Conservation (phyloP, 2,329 filamentous ascomycete genomes). For the Epichloe typhina region DNA sequence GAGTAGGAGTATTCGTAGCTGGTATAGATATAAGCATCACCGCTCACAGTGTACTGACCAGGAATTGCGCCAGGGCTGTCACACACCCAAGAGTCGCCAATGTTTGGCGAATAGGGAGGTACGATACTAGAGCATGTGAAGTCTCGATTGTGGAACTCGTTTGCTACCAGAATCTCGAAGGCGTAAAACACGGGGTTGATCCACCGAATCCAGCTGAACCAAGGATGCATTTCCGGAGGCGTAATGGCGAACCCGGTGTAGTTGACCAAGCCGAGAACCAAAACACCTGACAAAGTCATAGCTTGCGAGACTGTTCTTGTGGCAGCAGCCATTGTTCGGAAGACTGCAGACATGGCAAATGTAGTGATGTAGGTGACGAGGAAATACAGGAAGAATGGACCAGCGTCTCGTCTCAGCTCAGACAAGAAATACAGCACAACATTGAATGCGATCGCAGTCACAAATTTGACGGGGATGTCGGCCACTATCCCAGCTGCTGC, state of each 20-base stretch:
- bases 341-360: conserved; percentile 63
- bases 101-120: conserved; percentile 30
- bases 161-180: conserved; percentile 60
- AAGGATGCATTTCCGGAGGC: conserved; percentile 49
- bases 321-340: conserved; percentile 58
- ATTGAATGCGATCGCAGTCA: conserved; percentile 36
- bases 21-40: conserved; percentile 44
- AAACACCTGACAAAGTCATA: conserved; percentile 36
- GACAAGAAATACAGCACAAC: conserved; percentile 45
- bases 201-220: conserved; percentile 66
- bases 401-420: conserved; percentile 41
- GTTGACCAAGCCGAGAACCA: conserved; percentile 47
- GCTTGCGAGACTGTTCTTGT: conserved; percentile 53
- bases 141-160: conserved; percentile 51
- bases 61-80: conserved; percentile 38
- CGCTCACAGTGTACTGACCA: conserved; percentile 40
- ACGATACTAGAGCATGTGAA: conserved; percentile 42
- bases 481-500: conserved; percentile 39
- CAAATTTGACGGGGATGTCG: conserved; percentile 46
- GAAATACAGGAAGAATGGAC: conserved; percentile 64
- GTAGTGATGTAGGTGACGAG: conserved; percentile 55
- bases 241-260: conserved; percentile 45
- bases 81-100: conserved; percentile 38
- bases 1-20: conserved; percentile 43
- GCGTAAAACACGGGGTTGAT: conserved; percentile 62